Evolutionary conservation across 2,329 filamentous ascomycete species (phyloP).

Genomic region (Colletotrichum sp.): DNA sequence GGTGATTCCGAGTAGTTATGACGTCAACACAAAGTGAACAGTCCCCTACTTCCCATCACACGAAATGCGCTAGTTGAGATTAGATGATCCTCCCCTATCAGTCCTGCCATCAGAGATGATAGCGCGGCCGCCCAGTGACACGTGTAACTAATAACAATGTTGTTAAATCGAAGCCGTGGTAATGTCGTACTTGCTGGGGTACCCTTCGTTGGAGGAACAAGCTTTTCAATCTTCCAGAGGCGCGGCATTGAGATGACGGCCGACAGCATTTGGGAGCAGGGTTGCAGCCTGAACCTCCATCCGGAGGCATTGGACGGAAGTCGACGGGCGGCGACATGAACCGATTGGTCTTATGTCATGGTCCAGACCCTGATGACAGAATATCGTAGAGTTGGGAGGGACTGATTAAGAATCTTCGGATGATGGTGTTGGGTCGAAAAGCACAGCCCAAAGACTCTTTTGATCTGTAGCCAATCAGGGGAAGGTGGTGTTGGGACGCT

Average conservation of each 20-base stretch:
- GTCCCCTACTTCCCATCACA: conserved; percentile 7
- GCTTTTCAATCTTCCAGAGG: neutral
- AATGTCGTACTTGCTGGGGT: neutral
- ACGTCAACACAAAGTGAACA: conserved; percentile 6
- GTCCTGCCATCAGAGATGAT: neutral
- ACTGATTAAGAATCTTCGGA: neutral
- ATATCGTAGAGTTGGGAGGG: neutral
- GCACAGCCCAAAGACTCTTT: neutral
- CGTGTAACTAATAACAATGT: neutral
- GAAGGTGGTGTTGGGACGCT: neutral
- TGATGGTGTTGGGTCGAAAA: neutral
- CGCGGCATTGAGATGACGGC: neutral
- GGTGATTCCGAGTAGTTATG: neutral
- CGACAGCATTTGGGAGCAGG: neutral
- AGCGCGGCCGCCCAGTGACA: neutral
- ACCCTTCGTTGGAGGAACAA: neutral
- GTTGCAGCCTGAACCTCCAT: neutral
- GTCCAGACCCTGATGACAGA: neutral
- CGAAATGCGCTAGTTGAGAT: conserved; percentile 9
- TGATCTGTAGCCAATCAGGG: neutral
- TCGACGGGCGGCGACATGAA: neutral
- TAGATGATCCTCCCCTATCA: neutral
- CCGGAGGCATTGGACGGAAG: neutral
- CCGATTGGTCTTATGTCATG: neutral
- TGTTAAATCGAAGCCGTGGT: neutral